phyloP scores from a whole-genome alignment of 495 filamentous ascomycete genomes.

The Lasiosphaeria ovina region DNA sequence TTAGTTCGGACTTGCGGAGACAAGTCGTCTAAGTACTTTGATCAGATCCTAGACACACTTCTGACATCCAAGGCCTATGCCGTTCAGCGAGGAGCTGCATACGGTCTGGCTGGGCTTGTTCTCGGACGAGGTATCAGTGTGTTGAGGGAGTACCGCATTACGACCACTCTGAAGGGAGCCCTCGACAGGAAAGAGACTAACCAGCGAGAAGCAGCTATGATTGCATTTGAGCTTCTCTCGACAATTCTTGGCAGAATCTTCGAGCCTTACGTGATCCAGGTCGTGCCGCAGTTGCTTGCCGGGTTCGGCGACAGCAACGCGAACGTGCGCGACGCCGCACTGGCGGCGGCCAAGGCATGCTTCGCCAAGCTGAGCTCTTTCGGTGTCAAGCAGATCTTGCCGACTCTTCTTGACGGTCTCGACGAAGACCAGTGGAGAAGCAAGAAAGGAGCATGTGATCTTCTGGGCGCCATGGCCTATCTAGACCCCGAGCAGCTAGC shows the following conservation, averaged over 20 bases:
- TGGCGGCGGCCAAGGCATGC: conserved; percentile 90
- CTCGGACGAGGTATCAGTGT: conserved; percentile 80
- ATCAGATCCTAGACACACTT: conserved; percentile 74
- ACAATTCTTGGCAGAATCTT: conserved; percentile 82
- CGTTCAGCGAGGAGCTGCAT: conserved; percentile 85
- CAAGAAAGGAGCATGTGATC: conserved; percentile 96
- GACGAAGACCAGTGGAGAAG: conserved; percentile 96
- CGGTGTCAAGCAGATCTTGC: conserved; percentile 90
- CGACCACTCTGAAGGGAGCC: conserved; percentile 71
- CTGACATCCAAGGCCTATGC: conserved; percentile 86
- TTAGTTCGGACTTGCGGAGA: conserved; percentile 77
- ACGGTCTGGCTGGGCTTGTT: conserved; percentile 88
- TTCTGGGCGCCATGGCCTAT: conserved; percentile 96
- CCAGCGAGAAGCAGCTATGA: conserved; percentile 81
- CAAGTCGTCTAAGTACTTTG: conserved; percentile 73
- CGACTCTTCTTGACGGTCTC: conserved; percentile 86
- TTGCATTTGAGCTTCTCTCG: conserved; percentile 88
- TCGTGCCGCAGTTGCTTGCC: conserved; percentile 83
- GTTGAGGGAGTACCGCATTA: conserved; percentile 79
- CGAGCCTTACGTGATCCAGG: conserved; percentile 94
- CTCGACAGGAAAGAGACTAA: conserved; percentile 87
- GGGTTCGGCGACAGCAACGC: conserved; percentile 86
- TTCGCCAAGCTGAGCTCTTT: conserved; percentile 92
- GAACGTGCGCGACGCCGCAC: conserved; percentile 87
- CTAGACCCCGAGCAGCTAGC: conserved; percentile 92